Evolutionary conservation across 2,329 filamentous ascomycete genomes (phyloP).

Genomic region (Fusarium marasasianum): DNA sequence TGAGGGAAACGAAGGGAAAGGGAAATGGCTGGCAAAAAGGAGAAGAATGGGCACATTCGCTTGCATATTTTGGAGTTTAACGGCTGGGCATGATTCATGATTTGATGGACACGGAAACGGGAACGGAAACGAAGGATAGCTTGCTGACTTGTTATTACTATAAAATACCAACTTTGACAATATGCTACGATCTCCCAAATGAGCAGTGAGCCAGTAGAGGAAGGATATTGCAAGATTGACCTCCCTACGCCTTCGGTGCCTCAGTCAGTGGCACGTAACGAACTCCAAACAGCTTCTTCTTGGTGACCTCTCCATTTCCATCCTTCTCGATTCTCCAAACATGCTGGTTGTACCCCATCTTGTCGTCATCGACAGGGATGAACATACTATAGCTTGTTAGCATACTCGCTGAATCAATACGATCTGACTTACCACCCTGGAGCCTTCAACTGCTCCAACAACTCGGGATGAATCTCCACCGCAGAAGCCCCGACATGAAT

Average conservation of each 20-base stretch:
- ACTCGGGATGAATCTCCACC: conserved; percentile 71
- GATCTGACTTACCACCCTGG: conserved; percentile 70
- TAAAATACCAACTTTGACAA: not conserved
- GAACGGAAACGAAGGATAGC: not conserved
- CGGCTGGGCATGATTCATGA: not conserved
- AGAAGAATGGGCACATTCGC: not conserved
- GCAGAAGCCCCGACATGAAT: conserved; percentile 96
- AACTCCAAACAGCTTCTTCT: conserved; percentile 73
- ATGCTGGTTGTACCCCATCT: conserved; percentile 62
- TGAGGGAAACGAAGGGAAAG: not conserved
- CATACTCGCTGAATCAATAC: no score
- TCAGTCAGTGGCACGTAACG: conserved; percentile 82
- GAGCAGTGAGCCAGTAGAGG: not conserved
- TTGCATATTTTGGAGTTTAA: conserved; percentile 7
- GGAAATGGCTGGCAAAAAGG: not conserved
- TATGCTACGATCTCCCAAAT: not conserved
- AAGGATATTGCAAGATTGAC: not conserved
- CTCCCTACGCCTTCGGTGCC: conserved; percentile 56
- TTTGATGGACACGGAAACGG: not conserved
- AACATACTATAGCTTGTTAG: conserved; percentile 66
- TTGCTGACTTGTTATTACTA: not conserved
- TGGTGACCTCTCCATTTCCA: conserved; percentile 66
- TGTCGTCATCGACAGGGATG: conserved; percentile 74
- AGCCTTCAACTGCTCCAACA: conserved; percentile 79
- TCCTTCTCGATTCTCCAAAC: conserved; percentile 82